These are phyloP conservation scores for Saccharomycopsis selenospora DNA, from an alignment of 805 yeast genomes.

Conservation along the genomic window DNA sequence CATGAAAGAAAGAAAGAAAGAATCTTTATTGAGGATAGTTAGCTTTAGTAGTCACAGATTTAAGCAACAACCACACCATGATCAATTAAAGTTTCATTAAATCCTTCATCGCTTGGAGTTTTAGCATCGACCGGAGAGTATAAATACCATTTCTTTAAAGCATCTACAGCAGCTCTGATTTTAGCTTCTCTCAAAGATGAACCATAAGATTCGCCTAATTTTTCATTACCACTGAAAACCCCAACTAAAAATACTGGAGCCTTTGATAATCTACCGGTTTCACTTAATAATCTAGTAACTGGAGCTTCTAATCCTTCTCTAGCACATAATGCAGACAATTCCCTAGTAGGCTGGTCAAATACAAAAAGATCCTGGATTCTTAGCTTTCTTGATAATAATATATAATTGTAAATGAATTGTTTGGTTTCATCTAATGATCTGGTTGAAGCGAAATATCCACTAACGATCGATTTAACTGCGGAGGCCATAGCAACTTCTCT, in stretches of 20 bases:
- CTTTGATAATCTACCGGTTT: conserved; percentile 81
- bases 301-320: conserved; percentile 71
- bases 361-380: conserved; percentile 68
- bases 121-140: conserved; percentile 68
- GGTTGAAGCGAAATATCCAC: conserved; percentile 69
- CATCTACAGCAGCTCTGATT: conserved; percentile 84
- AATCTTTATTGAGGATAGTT: too few species aligned
- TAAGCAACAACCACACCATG: conserved; percentile 39
- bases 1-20: too few species aligned
- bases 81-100: conserved; percentile 33
- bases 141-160: conserved; percentile 86
- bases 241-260: conserved; percentile 89
- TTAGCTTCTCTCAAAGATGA: conserved; percentile 85
- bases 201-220: conserved; percentile 93
- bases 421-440: conserved; percentile 59
- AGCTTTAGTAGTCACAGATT: too few species aligned
- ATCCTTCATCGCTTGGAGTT: conserved; percentile 51
- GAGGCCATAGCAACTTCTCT: conserved; percentile 40
- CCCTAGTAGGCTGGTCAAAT: conserved; percentile 81
- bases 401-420: conserved; percentile 62
- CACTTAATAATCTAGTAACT: conserved; percentile 76
- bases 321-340: conserved; percentile 67
- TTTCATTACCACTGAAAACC: conserved; percentile 73
- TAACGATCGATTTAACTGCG: conserved; percentile 75
- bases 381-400: conserved; percentile 67